Base-by-base conservation (phyloP, 2,329 filamentous ascomycete species). In the Sclerotinia glacialis region DNA sequence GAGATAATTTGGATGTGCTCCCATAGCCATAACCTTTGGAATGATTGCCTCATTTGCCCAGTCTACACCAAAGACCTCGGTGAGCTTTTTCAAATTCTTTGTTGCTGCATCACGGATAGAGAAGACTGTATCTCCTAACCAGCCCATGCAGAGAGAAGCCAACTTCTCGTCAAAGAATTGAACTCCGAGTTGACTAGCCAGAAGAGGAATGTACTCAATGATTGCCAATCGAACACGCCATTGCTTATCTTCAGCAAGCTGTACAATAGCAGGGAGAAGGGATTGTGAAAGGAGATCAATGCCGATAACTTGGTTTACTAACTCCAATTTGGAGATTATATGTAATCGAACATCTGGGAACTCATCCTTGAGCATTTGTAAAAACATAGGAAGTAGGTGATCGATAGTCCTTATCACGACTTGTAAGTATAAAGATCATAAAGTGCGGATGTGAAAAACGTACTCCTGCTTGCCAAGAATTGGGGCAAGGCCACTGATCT, bases 321-420 rank as follows among this genome's bases (percentile, higher is more conserved):
- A 86, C 81, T 99, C 96, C 65, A 99, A 88, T 81, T 99, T 99
- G n/a, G 95, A 98, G 76, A 99, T 99, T 78, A 99, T 99, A 81
- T 99, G 96, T 68, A 99, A 87, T 70, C 95, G 90, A 62, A 99
- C 95, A 77, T 99, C 95, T 28, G 95, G 95, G 79, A 97, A 98
- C 77, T 99, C 95, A 75, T 99, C 95, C 85, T 98, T 99, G 74
- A 99, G 88, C 95, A 99, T 99, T 78, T 96, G 92, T 64, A 99
- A 85, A 80, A 99, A 98, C 94, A 99, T 99, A 64, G 95, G 95
- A 54, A 99, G 86, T 54, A 99, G 87, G 78, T 99, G 95, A 73
- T 95, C 90, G 72, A 97, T 98, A 40, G 95, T 99, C 79, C 92
- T 40, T 95, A 72, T 1, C 56, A 47, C 18, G 26, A 21, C n/a